Evolutionary conservation across 1,284 basidiomycete genomes (phyloP).

Genomic region (Earliella scabrosa): DNA sequence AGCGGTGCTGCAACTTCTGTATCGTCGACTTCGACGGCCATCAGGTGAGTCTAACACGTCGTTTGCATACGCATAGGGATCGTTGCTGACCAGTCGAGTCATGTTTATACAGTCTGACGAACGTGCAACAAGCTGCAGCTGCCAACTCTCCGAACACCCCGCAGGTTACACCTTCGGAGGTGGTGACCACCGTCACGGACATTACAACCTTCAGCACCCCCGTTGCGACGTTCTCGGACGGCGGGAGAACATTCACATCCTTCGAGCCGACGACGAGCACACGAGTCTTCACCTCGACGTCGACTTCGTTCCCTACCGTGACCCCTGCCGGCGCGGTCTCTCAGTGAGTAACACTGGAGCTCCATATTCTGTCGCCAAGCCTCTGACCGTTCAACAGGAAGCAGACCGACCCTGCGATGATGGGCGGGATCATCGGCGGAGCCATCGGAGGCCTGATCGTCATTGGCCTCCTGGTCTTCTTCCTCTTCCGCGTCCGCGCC

Average conservation of each 20-base stretch:
- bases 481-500: constrained; percentile 24
- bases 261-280: constrained; percentile 16
- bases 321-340: neutral
- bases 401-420: constrained; percentile 3
- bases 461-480: constrained; percentile 17
- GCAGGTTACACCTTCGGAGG: neutral
- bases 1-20: constrained; percentile 2
- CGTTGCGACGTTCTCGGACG: neutral
- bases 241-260: constrained; percentile 7
- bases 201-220: constrained; percentile 3
- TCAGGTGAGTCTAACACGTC: neutral
- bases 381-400: neutral
- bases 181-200: constrained; percentile 8
- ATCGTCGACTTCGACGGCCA: neutral
- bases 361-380: neutral
- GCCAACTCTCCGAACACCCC: constrained; percentile 13
- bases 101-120: constrained; percentile 4
- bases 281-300: constrained; percentile 11
- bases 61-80: too few relatives aligned
- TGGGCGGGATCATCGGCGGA: constrained; percentile 24
- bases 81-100: too few relatives aligned
- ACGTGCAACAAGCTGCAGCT: constrained; percentile 13
- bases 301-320: constrained; percentile 1
- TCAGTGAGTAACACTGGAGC: constrained; percentile 1
- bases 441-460: constrained; percentile 20